Evolutionary conservation across 139 green algal species (phyloP).

Genomic region (Zygnema cylindricum): DNA sequence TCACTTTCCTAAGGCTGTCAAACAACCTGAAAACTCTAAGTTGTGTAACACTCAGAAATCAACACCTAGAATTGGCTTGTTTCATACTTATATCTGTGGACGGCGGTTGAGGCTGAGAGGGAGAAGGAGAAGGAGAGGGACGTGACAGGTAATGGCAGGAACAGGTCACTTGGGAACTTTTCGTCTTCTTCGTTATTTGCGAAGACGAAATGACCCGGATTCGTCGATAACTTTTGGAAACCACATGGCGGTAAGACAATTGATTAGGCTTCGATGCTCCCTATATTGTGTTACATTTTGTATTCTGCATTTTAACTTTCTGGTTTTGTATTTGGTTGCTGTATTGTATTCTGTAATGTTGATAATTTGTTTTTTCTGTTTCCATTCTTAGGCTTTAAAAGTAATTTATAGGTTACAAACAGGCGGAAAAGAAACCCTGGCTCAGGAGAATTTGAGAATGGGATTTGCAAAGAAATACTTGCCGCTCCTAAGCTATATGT

Average conservation of each 20-base stretch:
- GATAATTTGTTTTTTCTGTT: background rate
- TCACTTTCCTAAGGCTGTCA: no score
- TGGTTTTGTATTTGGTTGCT: no score
- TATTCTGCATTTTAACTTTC: no score
- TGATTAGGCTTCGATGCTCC: no score
- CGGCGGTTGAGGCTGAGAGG: background rate
- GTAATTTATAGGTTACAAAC: background rate
- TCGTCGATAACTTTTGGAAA: slow-evolving; percentile 74
- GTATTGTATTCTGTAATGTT: no score
- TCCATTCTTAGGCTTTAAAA: background rate
- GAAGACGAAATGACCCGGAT: slow-evolving; percentile 64
- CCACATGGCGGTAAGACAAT: slow-evolving; percentile 75
- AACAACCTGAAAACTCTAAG: no score
- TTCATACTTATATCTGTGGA: background rate
- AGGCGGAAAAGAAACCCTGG: background rate
- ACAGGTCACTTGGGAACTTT: slow-evolving; percentile 88
- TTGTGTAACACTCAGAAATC: no score
- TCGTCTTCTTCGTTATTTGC: slow-evolving; percentile 78
- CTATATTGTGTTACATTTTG: no score
- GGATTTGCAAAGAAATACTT: no score
- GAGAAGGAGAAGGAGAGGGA: background rate
- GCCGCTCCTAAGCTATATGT: no score
- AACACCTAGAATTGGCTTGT: background rate
- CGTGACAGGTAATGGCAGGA: slow-evolving; percentile 91
- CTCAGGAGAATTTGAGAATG: no score